A percentile compares a stretch with the other conserved stretches of the same genome.
Conservation (phyloP, 1,284 basidiomycete genomes). For the Naganishia albida region DNA sequence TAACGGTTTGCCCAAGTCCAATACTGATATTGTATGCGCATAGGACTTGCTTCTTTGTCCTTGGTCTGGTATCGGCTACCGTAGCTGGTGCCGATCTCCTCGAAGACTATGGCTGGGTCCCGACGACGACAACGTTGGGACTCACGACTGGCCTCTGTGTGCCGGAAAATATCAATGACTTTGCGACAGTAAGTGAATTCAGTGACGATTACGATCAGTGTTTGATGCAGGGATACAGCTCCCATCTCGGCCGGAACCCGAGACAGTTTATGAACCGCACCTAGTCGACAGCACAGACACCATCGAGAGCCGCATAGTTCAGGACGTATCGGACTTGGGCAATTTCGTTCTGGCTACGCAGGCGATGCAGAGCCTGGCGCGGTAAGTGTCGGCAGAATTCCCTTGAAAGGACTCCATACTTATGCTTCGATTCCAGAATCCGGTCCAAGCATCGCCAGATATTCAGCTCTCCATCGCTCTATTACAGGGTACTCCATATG, state of each 20-base stretch:
- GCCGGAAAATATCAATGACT: slow-evolving; percentile 76
- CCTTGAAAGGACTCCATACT: not conserved
- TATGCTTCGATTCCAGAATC: slow-evolving; percentile 59
- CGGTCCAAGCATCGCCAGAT: slow-evolving; percentile 67
- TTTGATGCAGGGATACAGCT: not conserved
- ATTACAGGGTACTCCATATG: slow-evolving; percentile 79
- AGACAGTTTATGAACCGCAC: not conserved
- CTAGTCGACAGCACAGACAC: slow-evolving; percentile 9
- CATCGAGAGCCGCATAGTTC: slow-evolving; percentile 65
- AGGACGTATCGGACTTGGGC: slow-evolving; percentile 87
- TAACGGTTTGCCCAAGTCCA: not conserved
- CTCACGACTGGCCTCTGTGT: slow-evolving; percentile 86
- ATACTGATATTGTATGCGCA: not conserved
- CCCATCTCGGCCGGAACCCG: slow-evolving; percentile 1
- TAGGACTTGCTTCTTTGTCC: slow-evolving; percentile 93
- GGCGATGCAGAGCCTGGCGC: slow-evolving; percentile 80
- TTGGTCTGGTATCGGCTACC: slow-evolving; percentile 78
- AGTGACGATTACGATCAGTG: not conserved
- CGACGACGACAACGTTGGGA: slow-evolving; percentile 83
- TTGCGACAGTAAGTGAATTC: slow-evolving; percentile 67
- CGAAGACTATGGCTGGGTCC: slow-evolving; percentile 89
- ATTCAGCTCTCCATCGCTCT: slow-evolving; percentile 74
- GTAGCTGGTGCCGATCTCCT: slow-evolving; percentile 75
- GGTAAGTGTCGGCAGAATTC: slow-evolving; percentile 56
- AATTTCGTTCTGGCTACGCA: slow-evolving; percentile 95